Percentiles rank a stretch among this genome's conserved stretches.
Evolutionary conservation across 2,329 filamentous ascomycete species (phyloP).

Genomic region (Colletotrichum melonis): DNA sequence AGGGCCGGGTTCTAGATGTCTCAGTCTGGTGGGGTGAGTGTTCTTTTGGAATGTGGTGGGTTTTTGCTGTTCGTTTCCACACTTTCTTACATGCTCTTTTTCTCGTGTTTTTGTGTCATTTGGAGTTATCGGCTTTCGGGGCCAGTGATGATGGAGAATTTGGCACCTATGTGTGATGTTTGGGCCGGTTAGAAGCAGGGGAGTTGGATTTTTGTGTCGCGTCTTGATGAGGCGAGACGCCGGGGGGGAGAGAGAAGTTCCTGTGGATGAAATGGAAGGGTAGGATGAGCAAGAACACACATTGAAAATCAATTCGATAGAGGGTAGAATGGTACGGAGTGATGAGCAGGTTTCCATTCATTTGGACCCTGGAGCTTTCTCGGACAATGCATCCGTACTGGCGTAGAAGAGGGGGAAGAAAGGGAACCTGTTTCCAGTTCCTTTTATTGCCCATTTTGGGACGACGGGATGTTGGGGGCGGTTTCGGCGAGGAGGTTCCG

Average conservation of each 20-base stretch:
- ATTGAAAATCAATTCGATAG: not conserved
- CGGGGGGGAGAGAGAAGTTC: not conserved
- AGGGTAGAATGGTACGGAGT: not conserved
- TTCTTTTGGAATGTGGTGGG: not conserved
- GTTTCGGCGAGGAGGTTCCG: conserved; percentile 16
- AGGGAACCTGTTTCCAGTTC: not conserved
- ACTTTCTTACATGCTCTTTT: not conserved
- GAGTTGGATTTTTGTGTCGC: not conserved
- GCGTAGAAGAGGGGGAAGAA: not conserved
- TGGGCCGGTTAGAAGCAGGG: not conserved
- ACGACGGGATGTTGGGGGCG: conserved; percentile 1
- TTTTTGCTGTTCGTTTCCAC: not conserved
- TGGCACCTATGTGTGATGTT: not conserved
- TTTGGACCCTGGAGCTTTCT: not conserved
- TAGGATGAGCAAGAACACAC: not conserved
- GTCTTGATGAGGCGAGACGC: not conserved
- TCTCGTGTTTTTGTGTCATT: not conserved
- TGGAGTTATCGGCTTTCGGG: not conserved
- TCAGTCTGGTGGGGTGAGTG: conserved; percentile 23
- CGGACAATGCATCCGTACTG: too few relatives aligned
- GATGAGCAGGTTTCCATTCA: not conserved
- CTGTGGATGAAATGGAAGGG: not conserved
- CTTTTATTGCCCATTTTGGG: not conserved
- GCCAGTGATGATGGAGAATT: not conserved
- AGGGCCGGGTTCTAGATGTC: conserved; percentile 12